Conservation (phyloP, 805 yeast genomes). For the Lipomyces oligophaga region DNA sequence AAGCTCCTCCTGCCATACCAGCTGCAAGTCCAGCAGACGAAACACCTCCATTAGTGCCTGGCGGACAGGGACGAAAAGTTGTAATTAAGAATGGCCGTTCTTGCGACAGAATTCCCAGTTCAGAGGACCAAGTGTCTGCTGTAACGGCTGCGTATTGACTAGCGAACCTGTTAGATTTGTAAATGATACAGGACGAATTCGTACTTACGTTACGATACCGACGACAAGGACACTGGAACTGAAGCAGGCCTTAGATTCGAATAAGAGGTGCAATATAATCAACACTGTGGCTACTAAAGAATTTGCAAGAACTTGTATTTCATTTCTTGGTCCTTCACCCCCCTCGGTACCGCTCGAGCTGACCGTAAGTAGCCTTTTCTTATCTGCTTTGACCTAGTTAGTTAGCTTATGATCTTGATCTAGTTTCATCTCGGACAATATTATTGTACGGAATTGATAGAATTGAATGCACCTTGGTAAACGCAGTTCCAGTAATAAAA, state of each 20-base stretch:
- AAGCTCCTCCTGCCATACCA: conserved; percentile 40
- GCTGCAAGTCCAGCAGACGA: conserved; percentile 40
- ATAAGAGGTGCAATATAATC: conserved; percentile 33
- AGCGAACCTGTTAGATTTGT: background rate
- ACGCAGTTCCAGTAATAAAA: conserved; percentile 41
- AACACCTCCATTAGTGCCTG: conserved; percentile 49
- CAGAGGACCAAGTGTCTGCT: conserved; percentile 49
- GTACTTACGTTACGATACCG: conserved; percentile 33
- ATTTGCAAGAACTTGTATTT: conserved; percentile 44
- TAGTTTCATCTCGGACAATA: no score
- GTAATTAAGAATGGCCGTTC: conserved; percentile 42
- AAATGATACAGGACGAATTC: background rate
- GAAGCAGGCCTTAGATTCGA: conserved; percentile 5
- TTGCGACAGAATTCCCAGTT: conserved; percentile 44
- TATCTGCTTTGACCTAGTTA: conserved; percentile 36
- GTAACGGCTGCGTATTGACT: conserved; percentile 45
- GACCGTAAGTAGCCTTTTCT: conserved; percentile 38
- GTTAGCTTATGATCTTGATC: no score
- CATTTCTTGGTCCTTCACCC: conserved; percentile 39
- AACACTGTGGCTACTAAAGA: conserved; percentile 41
- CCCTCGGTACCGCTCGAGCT: conserved; percentile 27
- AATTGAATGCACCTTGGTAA: conserved; percentile 36
- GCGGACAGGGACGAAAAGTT: conserved; percentile 42
- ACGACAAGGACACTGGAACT: conserved; percentile 23
- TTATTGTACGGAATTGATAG: background rate